Evolutionary conservation across 2,329 filamentous ascomycete genomes (phyloP), one percentile per base, ranked within the genome.

Genomic region (Aspergillus tubingensis): DNA sequence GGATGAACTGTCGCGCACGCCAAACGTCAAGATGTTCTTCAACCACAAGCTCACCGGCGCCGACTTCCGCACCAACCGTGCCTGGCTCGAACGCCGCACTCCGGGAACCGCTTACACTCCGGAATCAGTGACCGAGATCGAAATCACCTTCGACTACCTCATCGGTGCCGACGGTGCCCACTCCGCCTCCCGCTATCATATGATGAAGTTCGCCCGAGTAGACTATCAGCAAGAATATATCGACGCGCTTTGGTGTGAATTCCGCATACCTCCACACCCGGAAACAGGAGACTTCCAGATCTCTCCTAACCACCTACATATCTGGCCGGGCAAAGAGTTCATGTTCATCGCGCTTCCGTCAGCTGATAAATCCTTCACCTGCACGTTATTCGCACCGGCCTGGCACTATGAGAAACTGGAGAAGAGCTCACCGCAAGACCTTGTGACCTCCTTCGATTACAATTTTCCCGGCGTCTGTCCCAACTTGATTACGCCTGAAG

Each of bases 331-430:
- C 32, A 88, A 88, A 68, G 88, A 93, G 44, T 94, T 95, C 70
- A 98, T 99, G 96, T 99, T 99, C 78, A 99, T 99, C 71, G 96
- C 95, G 17, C 93, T 99, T 47, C 94, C 95, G 0, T 83, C 82
- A n/a, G 75, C 91, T 76, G 92, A 98, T 73, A 92, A 91, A 59
- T 91, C 91, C 2, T 99, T 99, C 74, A 97, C 93, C 0, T 96
- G 92, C 76, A 99, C 96, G 0, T 84, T 99, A 3, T 99, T 99
- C 75, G 85, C 96, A 41, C 91, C 93, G 0, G 86, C 88, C 39
- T 76, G 81, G 2, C 83, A 91, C 58, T 96, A 92, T 72, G 79
- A 82, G 3, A 75, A 81, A 1, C 84, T 99, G 1, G 89, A 93
- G 69, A 81, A 39, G 38, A 27, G 79, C 15, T 78, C 86, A 54